phyloP scores from a whole-genome alignment of 345 rosid species.

The Salix purpurea region DNA sequence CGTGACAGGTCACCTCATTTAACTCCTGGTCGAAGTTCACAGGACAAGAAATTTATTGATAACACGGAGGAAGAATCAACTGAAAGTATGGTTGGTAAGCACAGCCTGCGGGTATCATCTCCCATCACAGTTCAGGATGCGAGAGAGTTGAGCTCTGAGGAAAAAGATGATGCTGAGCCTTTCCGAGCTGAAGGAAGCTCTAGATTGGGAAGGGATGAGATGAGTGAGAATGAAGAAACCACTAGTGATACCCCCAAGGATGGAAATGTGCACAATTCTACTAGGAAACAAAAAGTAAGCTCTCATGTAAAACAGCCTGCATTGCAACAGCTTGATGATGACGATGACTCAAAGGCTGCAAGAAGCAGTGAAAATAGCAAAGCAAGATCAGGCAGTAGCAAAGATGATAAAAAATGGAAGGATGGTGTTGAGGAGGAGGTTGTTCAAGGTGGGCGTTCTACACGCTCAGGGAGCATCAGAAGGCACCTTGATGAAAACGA shows the following conservation, averaged over 20 bases:
- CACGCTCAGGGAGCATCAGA: conserved; percentile 36
- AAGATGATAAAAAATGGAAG: conserved; percentile 61
- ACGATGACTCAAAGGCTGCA: conserved; percentile 67
- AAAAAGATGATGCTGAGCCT: conserved; percentile 42
- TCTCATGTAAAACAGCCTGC: conserved; percentile 40
- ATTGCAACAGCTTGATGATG: conserved; percentile 55
- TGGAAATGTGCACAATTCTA: conserved; percentile 19
- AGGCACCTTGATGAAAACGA: conserved; percentile 53
- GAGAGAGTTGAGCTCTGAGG: conserved; percentile 51
- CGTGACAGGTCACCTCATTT: conserved; percentile 39
- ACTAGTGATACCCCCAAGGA: conserved; percentile 28
- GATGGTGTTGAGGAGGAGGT: conserved; percentile 83
- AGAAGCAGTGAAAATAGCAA: conserved; percentile 91
- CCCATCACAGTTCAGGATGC: conserved; percentile 41
- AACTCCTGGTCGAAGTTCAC: conserved; percentile 43
- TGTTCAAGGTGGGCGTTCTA: conserved; percentile 52
- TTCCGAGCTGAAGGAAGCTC: conserved; percentile 41
- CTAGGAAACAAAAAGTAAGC: conserved; percentile 36
- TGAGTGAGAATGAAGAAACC: conserved; percentile 20
- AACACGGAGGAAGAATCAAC: conserved; percentile 47
- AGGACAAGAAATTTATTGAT: conserved; percentile 36
- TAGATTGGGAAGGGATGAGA: conserved; percentile 45
- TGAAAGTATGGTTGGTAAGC: conserved; percentile 58
- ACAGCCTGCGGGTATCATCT: conserved; percentile 37
- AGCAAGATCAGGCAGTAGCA: conserved; percentile 81